phyloP scores from a whole-genome alignment of 225 moss, liverwort and hornwort species.

The Polytrichum commune region DNA sequence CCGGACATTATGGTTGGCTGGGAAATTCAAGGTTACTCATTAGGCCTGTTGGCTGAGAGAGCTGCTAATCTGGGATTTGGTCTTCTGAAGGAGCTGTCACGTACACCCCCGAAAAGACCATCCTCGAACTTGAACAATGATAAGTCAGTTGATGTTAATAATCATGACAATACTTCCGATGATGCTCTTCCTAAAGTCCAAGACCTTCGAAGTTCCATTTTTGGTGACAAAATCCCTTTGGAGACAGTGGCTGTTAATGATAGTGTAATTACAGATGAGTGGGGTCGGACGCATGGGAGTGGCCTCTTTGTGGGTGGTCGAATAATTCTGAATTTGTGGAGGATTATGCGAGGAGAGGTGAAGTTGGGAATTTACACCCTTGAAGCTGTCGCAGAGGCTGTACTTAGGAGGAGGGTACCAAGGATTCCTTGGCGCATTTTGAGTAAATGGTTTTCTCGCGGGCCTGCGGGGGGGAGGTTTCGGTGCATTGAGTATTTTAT shows the following conservation, averaged over 20 bases:
- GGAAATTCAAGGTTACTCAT: slow-evolving; percentile 91
- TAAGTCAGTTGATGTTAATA: slow-evolving; percentile 15
- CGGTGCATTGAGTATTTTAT: slow-evolving; percentile 75
- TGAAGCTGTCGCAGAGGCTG: slow-evolving; percentile 95
- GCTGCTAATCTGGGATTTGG: slow-evolving; percentile 82
- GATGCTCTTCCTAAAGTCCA: slow-evolving; percentile 33
- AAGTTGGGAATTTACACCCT: slow-evolving; percentile 90
- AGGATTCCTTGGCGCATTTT: slow-evolving; percentile 76
- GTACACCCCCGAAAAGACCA: slow-evolving; percentile 54
- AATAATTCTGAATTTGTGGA: slow-evolving; percentile 85
- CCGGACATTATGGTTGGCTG: slow-evolving; percentile 96
- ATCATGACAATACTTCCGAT: slow-evolving; percentile 11
- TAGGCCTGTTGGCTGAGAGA: slow-evolving; percentile 92
- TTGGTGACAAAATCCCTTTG: slow-evolving; percentile 57
- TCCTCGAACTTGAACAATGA: slow-evolving; percentile 14
- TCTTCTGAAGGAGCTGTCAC: slow-evolving; percentile 88
- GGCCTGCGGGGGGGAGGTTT: slow-evolving; percentile 66
- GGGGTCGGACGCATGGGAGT: slow-evolving; percentile 97
- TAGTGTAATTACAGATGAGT: slow-evolving; percentile 87
- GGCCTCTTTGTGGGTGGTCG: slow-evolving; percentile 89
- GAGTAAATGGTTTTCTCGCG: slow-evolving; percentile 77
- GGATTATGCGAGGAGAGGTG: slow-evolving; percentile 97
- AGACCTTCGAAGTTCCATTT: slow-evolving; percentile 52
- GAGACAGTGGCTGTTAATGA: slow-evolving; percentile 62
- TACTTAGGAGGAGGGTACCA: slow-evolving; percentile 81